phyloP scores from a whole-genome alignment of 23 red algal genomes.

The Agarophyton chilense region DNA sequence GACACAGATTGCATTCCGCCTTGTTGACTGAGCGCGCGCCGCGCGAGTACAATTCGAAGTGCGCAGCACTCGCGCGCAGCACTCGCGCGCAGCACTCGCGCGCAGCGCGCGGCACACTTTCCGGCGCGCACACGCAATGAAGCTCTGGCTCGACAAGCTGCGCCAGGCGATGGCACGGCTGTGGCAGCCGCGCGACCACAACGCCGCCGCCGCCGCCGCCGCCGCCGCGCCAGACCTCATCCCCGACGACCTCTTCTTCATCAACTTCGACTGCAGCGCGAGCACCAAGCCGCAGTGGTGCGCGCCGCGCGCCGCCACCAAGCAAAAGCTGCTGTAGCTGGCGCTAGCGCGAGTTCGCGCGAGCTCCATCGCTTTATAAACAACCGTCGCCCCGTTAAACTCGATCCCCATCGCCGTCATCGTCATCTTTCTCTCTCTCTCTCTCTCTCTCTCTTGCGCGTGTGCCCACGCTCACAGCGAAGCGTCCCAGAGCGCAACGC shows the following conservation, averaged over 20 bases:
- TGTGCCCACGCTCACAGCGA: background rate
- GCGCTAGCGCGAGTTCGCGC: background rate
- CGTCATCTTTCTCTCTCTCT: too few species aligned
- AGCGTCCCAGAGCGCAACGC: constrained; percentile 3
- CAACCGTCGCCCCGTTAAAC: too few species aligned
- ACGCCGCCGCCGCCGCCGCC: too few species aligned
- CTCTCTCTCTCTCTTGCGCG: too few species aligned
- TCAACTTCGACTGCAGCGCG: constrained; percentile 49
- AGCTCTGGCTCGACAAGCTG: background rate
- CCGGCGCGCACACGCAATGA: background rate
- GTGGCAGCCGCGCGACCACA: too few species aligned
- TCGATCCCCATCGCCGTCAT: too few species aligned
- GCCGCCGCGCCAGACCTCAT: constrained; percentile 44
- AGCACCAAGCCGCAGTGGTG: background rate
- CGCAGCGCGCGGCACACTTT: too few species aligned
- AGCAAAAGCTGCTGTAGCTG: constrained; percentile 2
- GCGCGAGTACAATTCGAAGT: too few species aligned
- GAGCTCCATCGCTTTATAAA: too few species aligned
- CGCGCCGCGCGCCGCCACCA: background rate
- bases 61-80: too few species aligned
- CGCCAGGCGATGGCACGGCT: background rate
- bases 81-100: too few species aligned
- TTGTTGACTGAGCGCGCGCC: too few species aligned
- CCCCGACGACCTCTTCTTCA: constrained; percentile 48
- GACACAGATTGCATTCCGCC: background rate